Evolutionary conservation across 306 rosid species (phyloP), one percentile per base, ranked within the genome.

Genomic region (Prunus mira): DNA sequence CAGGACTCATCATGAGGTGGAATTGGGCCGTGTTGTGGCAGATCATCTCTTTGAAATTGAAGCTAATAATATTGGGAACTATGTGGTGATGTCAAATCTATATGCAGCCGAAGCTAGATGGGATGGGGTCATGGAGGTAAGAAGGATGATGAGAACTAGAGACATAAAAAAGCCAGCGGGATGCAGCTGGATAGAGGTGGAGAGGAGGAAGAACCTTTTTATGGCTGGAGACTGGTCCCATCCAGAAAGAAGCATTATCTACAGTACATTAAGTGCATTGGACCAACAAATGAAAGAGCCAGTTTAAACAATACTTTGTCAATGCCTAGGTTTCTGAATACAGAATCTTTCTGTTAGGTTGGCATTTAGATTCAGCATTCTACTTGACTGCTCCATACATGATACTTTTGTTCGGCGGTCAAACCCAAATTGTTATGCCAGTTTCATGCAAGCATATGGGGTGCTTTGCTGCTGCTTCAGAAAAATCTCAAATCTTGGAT

Each of bases 141-240:
- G 98, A 81, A 89, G 43, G 81, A 82, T 84, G 78, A 84, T 89
- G 95, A 88, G 80, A 85, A 83, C 69, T 61, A 82, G 82, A 83
- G 97, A 91, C 65, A 65, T 90, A 73, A 91, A 85, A 80, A 91
- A 87, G 72, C 96, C 95, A 58, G 93, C 90, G 41, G 97, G 97
- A 64, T 91, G 97, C 84, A 94, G 98, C 78, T 94, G 98, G 97
- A 90, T 91, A 46, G 97, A 91, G 87, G 87, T 91, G 74, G 95
- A 90, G 82, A 84, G 82, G 72, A 85, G 72, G 68, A 85, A 73
- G 54, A 86, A 86, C 71, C 62, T 86, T 78, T 91, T 94, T 82
- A 78, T 89, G 27, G 94, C 89, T 30, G 97, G 88, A 75, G 96
- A 94, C 79, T 87, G 74, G 80, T 87, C 93, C 67, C 98, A 94